Base-by-base conservation (phyloP, 345 rosid genomes). In the Populus deltoides region DNA sequence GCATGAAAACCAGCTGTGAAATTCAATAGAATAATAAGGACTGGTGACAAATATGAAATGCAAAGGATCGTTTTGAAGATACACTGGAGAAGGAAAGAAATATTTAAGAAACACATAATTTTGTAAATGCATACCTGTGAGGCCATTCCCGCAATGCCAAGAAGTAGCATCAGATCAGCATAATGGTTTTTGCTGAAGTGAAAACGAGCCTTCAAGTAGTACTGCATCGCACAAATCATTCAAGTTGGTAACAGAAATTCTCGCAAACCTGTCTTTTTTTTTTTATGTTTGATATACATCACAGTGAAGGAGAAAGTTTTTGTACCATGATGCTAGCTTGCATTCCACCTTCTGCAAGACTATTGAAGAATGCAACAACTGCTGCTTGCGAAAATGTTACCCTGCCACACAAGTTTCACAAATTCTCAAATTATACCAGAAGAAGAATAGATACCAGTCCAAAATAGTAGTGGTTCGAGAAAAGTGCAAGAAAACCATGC, bases 171-270 rank as follows among this genome's bases (percentile, higher is more conserved):
- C 35, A 93, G 85, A 80, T 90, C 93, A 72, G 99, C 98, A 77
- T 88, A 93, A 81, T 93, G 89, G 76, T 86, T 80, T 81, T 93
- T 91, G 88, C 83, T 84, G 84, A 89, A 95, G 76, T 92, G 96
- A 77, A 95, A 95, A 39, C 92, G 97, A 11, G 99, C 99, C 88
- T 92, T 95, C 80, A 91, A 70, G 87, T 81, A 93, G 83, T 86
- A 95, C 99, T 93, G 90, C 89, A 90, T 33, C 22, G 65, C 1
- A 68, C 22, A 33, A 69, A 29, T 57, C 29, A n/a, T 68, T 62
- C 17, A 33, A 66, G 39, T 18, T 16, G 33, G 29, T 39, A 73
- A 71, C 63, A 66, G 47, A 36, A 35, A 70, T 17, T 47, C 57
- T 24, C 6, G 25, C 36, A 43, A 2, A 0, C 13, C 47, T 11